Conservation (phyloP, 352 stramenopile species). For the Globisporangium echinulatum region DNA sequence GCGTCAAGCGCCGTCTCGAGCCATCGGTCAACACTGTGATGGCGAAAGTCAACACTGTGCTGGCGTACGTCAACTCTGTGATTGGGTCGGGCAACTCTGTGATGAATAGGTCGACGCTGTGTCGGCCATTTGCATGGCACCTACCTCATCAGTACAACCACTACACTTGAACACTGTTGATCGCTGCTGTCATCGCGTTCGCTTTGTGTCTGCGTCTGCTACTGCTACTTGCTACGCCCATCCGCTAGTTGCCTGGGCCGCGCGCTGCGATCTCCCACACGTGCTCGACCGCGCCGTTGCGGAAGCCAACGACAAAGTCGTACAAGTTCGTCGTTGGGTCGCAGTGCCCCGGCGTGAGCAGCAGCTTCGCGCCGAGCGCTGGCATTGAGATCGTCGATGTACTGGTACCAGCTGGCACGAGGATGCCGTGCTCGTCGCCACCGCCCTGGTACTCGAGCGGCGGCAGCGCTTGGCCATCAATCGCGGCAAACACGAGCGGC, state of each 20-base stretch:
- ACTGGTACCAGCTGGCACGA: conserved; percentile 18
- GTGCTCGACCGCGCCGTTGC: conserved; percentile 36
- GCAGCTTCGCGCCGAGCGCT: conserved; percentile 39
- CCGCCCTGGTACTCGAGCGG: conserved; percentile 48
- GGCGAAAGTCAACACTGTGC: too few species aligned
- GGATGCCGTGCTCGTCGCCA: conserved; percentile 65
- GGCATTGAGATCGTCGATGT: conserved; percentile 31
- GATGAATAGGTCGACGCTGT: too few species aligned
- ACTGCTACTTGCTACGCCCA: too few species aligned
- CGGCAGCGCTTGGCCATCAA: conserved; percentile 28
- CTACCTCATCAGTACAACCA: too few species aligned
- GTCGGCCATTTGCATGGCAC: too few species aligned
- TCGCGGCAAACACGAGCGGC: conserved; percentile 40
- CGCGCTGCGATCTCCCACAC: conserved; percentile 53
- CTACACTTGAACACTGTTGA: too few species aligned
- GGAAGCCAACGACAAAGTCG: conserved; percentile 61
- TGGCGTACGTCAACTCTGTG: too few species aligned
- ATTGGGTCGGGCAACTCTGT: too few species aligned
- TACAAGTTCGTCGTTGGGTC: conserved; percentile 79
- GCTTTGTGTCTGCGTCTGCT: too few species aligned
- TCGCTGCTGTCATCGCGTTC: too few species aligned
- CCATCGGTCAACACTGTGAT: too few species aligned
- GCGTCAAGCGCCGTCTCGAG: too few species aligned
- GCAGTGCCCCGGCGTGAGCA: conserved; percentile 61
- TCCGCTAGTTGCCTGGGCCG: conserved; percentile 45